Conservation (phyloP, 2,329 filamentous ascomycete species). For the Amauroascus niger region DNA sequence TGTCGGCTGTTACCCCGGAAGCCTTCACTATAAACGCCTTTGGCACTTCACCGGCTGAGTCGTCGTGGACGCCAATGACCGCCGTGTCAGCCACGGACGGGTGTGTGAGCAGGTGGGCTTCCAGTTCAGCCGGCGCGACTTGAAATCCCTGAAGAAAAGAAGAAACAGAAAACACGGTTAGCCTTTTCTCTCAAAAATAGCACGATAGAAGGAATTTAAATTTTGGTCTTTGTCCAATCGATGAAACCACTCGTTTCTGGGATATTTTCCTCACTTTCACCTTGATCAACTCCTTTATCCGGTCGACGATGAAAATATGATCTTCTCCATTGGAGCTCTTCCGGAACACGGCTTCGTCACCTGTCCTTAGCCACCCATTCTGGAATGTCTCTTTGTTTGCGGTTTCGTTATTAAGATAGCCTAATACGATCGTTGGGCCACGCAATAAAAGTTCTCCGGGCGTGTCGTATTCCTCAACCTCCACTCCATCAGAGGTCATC, state of each 20-base stretch:
- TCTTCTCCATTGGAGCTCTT: constrained; percentile 16
- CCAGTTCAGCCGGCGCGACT: constrained; percentile 42
- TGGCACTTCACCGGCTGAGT: constrained; percentile 52
- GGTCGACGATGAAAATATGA: constrained; percentile 37
- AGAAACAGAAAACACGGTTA: neutral
- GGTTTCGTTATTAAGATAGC: constrained; percentile 70
- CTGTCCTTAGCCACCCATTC: constrained; percentile 25
- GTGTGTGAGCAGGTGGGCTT: constrained; percentile 37
- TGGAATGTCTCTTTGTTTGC: constrained; percentile 64
- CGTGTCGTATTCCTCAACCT: constrained; percentile 56
- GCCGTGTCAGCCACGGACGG: constrained; percentile 36
- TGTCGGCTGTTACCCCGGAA: constrained; percentile 21
- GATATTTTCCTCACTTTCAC: constrained; percentile 16
- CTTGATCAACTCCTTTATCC: constrained; percentile 27
- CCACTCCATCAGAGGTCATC: constrained; percentile 53
- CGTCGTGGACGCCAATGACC: constrained; percentile 44
- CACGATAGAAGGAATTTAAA: no score
- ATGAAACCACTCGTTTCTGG: neutral
- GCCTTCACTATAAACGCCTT: constrained; percentile 52
- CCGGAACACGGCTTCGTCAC: constrained; percentile 19
- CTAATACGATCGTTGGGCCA: constrained; percentile 60
- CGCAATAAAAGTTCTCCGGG: constrained; percentile 68
- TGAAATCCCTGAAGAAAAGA: constrained; percentile 43
- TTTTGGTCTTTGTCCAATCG: no score
- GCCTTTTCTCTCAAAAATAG: constrained; percentile 8